Base-by-base conservation (phyloP, 192 early-diverging fungal genomes). In the Ambispora gerdemannii region DNA sequence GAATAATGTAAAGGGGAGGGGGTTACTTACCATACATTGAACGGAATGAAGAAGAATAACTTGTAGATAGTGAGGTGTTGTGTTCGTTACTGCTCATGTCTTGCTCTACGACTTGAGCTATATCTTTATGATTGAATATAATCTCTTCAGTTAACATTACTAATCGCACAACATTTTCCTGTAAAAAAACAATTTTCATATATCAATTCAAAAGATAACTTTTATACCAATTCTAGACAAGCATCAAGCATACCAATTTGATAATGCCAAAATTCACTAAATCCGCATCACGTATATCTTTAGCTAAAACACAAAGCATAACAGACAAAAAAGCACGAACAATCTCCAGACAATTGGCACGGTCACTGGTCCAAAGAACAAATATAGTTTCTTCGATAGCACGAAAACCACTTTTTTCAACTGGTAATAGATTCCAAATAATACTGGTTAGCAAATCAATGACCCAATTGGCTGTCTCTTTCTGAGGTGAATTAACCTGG, bases 41-140 rank as follows among this genome's bases (percentile, higher is more conserved):
- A n/a, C 17, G 25, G 19, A 60, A 32, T 61, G 68, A 69, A 17
- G 67, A 43, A 11, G 67, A 53, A 28, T 56, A 69, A 69, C 34
- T 69, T 38, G 25, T 50, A 1, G 67, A 35, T 36, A 19, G 52
- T 3, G 67, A 38, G 19, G n/a, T 27, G 33, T 34, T 62, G 19
- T 2, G 22, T 52, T 17, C 50, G 19, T 50, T 36, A 19, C 25
- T 30, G 32, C 30, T 67, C 28, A 15, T 31, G 20, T 6, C 17
- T 43, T 43, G 34, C 31, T 27, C 34, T 27, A 69, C 27, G 2
- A 50, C 15, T 49, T 70, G 68, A 8, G 22, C 4, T 31, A 70
- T 36, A 70, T 70, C 68, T 50, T 32, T 58, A 30, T 70, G 55
- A 61, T 60, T 70, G 60, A 70, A 70, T 20, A 70, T 19, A 2